These are phyloP conservation scores for Hymenoscyphus infarciens DNA, from an alignment of 2,329 filamentous ascomycete genomes.

Conservation along the genomic window DNA sequence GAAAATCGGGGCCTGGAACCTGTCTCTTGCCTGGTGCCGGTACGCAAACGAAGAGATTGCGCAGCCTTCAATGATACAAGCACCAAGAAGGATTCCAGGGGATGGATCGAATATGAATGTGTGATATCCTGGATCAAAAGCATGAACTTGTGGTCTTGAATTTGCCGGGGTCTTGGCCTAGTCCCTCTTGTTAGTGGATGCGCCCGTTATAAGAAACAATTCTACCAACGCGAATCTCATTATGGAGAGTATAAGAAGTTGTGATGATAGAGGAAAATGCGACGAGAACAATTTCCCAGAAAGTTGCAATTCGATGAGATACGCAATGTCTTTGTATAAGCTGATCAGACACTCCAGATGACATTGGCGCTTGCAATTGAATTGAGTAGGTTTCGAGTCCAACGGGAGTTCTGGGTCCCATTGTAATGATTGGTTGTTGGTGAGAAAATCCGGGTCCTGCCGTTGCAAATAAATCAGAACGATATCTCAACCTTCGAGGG, in stretches of 20 bases:
- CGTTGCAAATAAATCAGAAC: neutral
- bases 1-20: constrained; percentile 35
- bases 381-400: neutral
- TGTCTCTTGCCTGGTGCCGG: constrained; percentile 34
- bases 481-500: neutral
- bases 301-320: constrained; percentile 19
- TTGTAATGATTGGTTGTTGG: neutral
- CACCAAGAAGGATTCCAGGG: constrained; percentile 35
- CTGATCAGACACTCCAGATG: neutral
- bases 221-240: constrained; percentile 24
- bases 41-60: constrained; percentile 39
- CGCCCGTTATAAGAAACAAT: neutral
- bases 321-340: constrained; percentile 12
- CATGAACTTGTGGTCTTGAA: constrained; percentile 2
- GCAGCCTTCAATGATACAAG: constrained; percentile 37
- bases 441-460: neutral
- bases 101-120: constrained; percentile 33
- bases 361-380: neutral
- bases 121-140: constrained; percentile 19
- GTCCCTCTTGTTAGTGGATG: constrained; percentile 9
- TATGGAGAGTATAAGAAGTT: constrained; percentile 29
- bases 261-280: constrained; percentile 24
- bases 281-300: constrained; percentile 26
- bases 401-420: neutral
- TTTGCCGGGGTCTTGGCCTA: constrained; percentile 5